Percentiles rank a stretch among this genome's conserved stretches.
Conservation (phyloP, 495 filamentous ascomycete genomes). For the Aeminium ludgeri region DNA sequence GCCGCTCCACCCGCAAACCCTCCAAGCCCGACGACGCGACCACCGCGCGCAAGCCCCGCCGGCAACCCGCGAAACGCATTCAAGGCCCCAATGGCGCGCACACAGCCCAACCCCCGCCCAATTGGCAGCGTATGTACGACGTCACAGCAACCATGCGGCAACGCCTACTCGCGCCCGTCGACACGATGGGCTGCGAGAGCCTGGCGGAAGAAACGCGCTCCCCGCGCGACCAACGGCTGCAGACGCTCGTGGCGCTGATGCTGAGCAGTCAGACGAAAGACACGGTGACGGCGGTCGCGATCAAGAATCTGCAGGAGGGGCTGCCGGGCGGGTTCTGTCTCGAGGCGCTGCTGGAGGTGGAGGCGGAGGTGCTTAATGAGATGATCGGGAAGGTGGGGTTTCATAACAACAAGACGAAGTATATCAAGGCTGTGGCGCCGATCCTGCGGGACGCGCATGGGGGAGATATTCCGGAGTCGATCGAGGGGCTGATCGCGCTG, state of each 20-base stretch:
- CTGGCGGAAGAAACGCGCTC: slow-evolving; percentile 39
- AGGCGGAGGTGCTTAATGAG: slow-evolving; percentile 52
- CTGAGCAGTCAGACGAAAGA: slow-evolving; percentile 95
- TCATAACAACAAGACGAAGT: slow-evolving; percentile 88
- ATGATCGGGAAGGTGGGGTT: slow-evolving; percentile 79
- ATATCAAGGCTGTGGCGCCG: slow-evolving; percentile 61
- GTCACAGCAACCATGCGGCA: slow-evolving; percentile 64
- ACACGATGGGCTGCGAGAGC: slow-evolving; percentile 93
- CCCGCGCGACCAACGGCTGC: slow-evolving; percentile 59
- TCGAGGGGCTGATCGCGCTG: slow-evolving; percentile 59
- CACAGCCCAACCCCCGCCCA: slow-evolving; percentile 47
- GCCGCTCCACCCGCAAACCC: slow-evolving; percentile 10
- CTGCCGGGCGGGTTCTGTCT: slow-evolving; percentile 57
- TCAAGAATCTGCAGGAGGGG: slow-evolving; percentile 58
- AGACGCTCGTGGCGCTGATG: slow-evolving; percentile 87
- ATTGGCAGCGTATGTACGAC: slow-evolving; percentile 75
- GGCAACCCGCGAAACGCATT: slow-evolving; percentile 48
- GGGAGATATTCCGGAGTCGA: slow-evolving; percentile 70
- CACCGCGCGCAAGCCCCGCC: slow-evolving; percentile 28
- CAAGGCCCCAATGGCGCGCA: slow-evolving; percentile 38
- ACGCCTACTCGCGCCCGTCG: slow-evolving; percentile 64
- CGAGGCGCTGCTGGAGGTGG: slow-evolving; percentile 58
- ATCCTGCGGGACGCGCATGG: slow-evolving; percentile 52
- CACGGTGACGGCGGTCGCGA: slow-evolving; percentile 74
- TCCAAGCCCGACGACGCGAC: slow-evolving; percentile 5